These are phyloP conservation scores for Rubus idaeus DNA, from an alignment of 306 rosid genomes.

Conservation along the genomic window DNA sequence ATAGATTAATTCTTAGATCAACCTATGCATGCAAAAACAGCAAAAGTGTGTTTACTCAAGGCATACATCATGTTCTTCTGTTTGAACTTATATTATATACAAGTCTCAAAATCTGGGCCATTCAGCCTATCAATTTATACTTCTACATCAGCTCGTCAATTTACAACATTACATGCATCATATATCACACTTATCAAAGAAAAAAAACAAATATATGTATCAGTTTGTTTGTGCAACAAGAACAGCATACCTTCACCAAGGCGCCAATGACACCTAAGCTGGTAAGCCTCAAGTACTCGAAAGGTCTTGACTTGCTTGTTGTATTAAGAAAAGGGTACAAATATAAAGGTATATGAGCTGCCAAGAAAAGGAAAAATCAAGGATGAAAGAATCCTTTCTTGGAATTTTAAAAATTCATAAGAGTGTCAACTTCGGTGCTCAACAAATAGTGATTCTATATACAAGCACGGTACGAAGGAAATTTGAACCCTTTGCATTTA, in stretches of 20 bases:
- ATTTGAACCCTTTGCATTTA: conserved; percentile 17
- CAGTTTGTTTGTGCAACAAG: background rate
- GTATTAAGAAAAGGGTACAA: conserved; percentile 83
- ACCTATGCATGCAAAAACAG: background rate
- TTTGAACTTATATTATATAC: background rate
- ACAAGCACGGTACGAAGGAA: background rate
- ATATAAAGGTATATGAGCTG: conserved; percentile 84
- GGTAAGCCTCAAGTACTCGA: conserved; percentile 80
- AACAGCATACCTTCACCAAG: conserved; percentile 66
- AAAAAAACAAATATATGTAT: background rate
- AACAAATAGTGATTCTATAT: background rate
- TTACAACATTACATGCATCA: background rate
- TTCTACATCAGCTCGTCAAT: background rate
- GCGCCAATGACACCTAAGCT: conserved; percentile 94
- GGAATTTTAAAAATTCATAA: background rate
- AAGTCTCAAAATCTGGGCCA: background rate
- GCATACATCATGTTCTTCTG: background rate
- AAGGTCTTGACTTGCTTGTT: conserved; percentile 70
- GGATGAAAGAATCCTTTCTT: conserved; percentile 1
- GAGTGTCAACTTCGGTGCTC: background rate
- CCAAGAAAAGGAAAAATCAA: conserved; percentile 35
- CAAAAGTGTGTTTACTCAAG: background rate
- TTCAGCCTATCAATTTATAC: conserved; percentile 1
- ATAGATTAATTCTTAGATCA: background rate
- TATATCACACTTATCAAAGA: background rate